Base-by-base conservation (phyloP, 192 early-diverging fungal genomes). In the Podochytrium sp. region DNA sequence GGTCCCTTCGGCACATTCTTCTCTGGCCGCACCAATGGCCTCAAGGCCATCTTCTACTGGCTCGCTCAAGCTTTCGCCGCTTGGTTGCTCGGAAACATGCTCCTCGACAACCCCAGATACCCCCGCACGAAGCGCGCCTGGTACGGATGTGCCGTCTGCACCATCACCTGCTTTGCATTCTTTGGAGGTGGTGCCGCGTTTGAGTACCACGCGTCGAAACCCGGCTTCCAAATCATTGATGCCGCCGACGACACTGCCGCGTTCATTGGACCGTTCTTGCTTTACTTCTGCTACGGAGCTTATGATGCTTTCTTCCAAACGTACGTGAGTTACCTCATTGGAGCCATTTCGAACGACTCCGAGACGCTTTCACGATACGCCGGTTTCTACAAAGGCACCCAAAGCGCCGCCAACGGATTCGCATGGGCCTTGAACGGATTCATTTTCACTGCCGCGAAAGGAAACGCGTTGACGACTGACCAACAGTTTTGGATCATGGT, bases 351-450 rank as follows among this genome's bases (percentile, higher is more conserved):
- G 7, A 94, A 94, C 77, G 91, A 96, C 78, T 83, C 85, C 72
- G 86, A 86, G 16, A 65, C 38, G 18, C 34, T 65, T 1, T 74
- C 72, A 3, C 37, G 61, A 12, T 75, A 53, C 42, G 85, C 87
- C 52, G 94, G 93, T 2, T 94, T 92, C 84, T 96, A 96, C 89
- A 96, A 96, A 87, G 91, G 90, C 53, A 89, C 93, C 58, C 94
- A 96, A 84, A 18, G 10, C 23, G 52, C 16, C 25, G 52, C 16
- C 20, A 29, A 6, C 7, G 52, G 16, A 6, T 6, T 55, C 30
- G 20, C 58, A 4, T 61, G 58, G 58, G 58, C 30, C 33, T 61
- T 61, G 58, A 35, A 35, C 37, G 58, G 30, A 37, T 34, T 61
- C 30, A 7, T 7, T 34, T 35, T 35, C 34, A 35, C 25, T 34